phyloP scores from a whole-genome alignment of 306 rosid species.

The Prosopis cineraria region DNA sequence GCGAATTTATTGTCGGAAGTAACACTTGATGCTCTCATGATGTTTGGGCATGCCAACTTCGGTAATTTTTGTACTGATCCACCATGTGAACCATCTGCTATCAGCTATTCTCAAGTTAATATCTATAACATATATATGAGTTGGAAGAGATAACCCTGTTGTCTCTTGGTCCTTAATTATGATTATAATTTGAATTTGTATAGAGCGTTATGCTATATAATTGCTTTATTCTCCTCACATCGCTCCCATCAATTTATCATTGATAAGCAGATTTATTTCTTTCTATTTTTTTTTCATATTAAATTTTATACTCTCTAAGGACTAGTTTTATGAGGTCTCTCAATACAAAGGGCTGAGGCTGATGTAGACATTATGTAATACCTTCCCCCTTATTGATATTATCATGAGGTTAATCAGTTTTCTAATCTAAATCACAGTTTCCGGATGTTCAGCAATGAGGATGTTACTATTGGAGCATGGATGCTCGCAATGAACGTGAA shows the following conservation, averaged over 20 bases:
- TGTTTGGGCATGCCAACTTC: neutral
- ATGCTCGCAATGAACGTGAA: conserved; percentile 98
- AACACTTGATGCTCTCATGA: conserved; percentile 9
- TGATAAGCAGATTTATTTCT: neutral
- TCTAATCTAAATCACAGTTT: conserved; percentile 59
- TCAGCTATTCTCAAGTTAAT: neutral
- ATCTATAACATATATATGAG: neutral
- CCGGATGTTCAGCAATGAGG: conserved; percentile 98
- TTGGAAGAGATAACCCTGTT: neutral
- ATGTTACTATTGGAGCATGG: conserved; percentile 97
- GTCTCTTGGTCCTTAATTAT: neutral
- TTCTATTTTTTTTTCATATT: neutral
- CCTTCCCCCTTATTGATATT: neutral
- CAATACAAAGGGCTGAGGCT: neutral
- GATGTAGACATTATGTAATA: neutral
- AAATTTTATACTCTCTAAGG: neutral
- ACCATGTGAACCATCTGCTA: neutral
- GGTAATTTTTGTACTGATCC: neutral
- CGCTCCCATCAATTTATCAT: neutral
- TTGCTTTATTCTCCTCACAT: neutral
- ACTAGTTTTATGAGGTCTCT: neutral
- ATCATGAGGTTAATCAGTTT: conserved; percentile 31
- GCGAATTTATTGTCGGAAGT: conserved; percentile 13
- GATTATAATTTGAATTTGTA: neutral
- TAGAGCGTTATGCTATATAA: neutral